Conservation (phyloP, 2,329 filamentous ascomycete genomes). For the Trichothecium roseum region DNA sequence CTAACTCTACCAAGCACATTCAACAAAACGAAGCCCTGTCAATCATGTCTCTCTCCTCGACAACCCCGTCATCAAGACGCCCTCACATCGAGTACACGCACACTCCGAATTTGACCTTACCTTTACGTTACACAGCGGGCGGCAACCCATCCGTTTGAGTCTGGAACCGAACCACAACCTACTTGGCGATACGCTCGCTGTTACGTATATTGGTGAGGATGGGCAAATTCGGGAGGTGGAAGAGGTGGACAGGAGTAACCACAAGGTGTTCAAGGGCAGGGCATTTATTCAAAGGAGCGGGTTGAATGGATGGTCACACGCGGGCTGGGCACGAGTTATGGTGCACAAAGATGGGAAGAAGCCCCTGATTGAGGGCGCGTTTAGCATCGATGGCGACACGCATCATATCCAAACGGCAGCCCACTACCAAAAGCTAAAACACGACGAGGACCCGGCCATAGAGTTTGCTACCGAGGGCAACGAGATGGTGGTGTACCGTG, state of each 20-base stretch:
- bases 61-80: conserved; percentile 66
- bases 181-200: conserved; percentile 61
- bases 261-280: conserved; percentile 77
- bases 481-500: conserved; percentile 86
- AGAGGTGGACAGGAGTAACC: conserved; percentile 57
- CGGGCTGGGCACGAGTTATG: conserved; percentile 79
- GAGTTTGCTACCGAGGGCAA: conserved; percentile 35
- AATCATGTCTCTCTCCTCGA: conserved; percentile 63
- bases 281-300: conserved; percentile 57
- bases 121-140: conserved; percentile 60
- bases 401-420: conserved; percentile 75
- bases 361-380: conserved; percentile 85
- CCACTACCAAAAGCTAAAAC: conserved; percentile 64
- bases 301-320: conserved; percentile 60
- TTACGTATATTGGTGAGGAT: conserved; percentile 63
- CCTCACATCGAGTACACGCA: conserved; percentile 68
- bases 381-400: conserved; percentile 68
- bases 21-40: conserved; percentile 65
- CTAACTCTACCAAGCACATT: conserved; percentile 44
- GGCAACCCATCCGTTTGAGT: conserved; percentile 63
- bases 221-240: conserved; percentile 60
- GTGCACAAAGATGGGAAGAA: conserved; percentile 64
- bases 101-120: conserved; percentile 76
- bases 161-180: conserved; percentile 90
- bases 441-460: conserved; percentile 59